Base-by-base conservation (phyloP, 1,139 yeast genomes). In the Pichia kudriavzevii region DNA sequence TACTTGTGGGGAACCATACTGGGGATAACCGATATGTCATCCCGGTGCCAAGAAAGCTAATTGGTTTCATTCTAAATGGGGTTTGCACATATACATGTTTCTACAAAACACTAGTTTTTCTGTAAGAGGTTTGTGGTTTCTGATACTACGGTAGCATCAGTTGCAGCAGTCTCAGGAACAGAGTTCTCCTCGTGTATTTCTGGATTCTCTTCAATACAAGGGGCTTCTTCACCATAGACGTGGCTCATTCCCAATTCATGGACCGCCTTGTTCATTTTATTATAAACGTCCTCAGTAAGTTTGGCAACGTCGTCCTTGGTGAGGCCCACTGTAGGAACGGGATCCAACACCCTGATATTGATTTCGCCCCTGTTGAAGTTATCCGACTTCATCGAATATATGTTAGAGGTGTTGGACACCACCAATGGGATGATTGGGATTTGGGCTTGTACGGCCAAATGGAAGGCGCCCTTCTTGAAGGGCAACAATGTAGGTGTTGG, bases 381-480 rank as follows among this genome's bases (percentile, higher is more conserved):
- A 42, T 66, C 67, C 26, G 63, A 56, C 45, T 72, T 71, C 31
- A 82, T 63, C 50, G 75, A 72, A 62, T 83, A 73, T 28, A 93
- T 59, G 25, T 74, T 72, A 6, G 94, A 79, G 38, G 94, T 83
- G 61, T 91, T 93, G 28, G 88, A 73, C 7, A 85, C 84, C 8
- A 84, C 94, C 30, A 82, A 67, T 3, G 99, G 98, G 11, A 91
- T 75, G 30, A 91, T 66, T 17, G 97, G 97, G 23, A 91, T 76
- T 27, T 75, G 76, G 4, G 95, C 95, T 59, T 88, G 94, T 43
- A 81, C 81, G 10, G 99, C 98, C 52, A 91, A 70, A 60, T 91
- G 95, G 75, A 93, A 93, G 0, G 97, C 97, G 33, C 99, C 99
- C 56, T 93, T 93, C 59, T 91, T 91, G 61, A 91, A 84, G 1